Conservation (phyloP, 306 rosid species). For the Cucurbita ficifolia region DNA sequence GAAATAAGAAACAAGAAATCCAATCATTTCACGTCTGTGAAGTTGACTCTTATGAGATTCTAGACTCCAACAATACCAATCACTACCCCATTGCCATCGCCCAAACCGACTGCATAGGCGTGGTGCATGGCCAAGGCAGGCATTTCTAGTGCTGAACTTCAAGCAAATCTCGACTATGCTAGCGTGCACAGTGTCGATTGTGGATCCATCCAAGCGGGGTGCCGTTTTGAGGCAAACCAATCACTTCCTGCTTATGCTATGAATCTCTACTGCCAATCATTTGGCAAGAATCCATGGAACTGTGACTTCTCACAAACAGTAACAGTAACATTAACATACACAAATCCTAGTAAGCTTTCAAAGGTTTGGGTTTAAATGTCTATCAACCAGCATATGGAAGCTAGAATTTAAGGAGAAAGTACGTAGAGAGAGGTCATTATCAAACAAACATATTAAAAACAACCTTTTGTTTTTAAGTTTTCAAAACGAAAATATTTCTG, state of each 20-base stretch:
- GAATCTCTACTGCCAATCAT: conserved; percentile 69
- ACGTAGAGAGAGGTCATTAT: too few relatives aligned
- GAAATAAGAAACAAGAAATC: not conserved
- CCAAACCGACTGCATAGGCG: conserved; percentile 16
- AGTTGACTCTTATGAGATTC: not conserved
- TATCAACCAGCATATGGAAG: not conserved
- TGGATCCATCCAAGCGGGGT: conserved; percentile 55
- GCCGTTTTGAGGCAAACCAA: conserved; percentile 66
- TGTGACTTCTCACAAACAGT: conserved; percentile 92
- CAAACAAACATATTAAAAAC: too few relatives aligned
- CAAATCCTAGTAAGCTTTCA: conserved; percentile 65
- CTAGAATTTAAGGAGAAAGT: not conserved
- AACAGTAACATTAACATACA: conserved; percentile 53
- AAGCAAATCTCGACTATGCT: conserved; percentile 56
- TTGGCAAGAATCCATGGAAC: conserved; percentile 42
- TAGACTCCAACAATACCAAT: conserved; percentile 33
- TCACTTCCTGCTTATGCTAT: conserved; percentile 83
- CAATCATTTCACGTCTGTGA: not conserved
- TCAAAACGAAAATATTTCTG: too few relatives aligned
- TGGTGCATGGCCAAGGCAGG: conserved; percentile 81
- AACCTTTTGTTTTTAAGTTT: too few relatives aligned
- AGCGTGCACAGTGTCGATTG: conserved; percentile 57
- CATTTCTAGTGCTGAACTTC: conserved; percentile 44
- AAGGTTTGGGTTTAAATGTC: not conserved
- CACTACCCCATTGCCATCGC: conserved; percentile 38